Base-by-base conservation (phyloP, 768 basidiomycete genomes). In the Boletus reticuloceps region DNA sequence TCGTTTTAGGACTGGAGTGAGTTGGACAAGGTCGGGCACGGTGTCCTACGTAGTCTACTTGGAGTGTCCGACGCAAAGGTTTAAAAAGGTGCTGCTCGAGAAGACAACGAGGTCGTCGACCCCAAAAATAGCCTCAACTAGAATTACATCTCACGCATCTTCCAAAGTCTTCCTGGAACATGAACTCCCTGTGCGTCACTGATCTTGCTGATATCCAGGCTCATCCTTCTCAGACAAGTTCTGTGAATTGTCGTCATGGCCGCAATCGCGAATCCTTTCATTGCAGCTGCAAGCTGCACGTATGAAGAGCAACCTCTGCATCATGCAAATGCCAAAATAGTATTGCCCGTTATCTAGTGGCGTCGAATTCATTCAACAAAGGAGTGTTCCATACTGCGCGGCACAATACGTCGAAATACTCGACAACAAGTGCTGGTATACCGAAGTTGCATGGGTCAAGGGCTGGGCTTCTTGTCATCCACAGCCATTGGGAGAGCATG, bases 211-310 rank as follows among this genome's bases (percentile, higher is more conserved):
- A 50, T 43, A 44, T 48, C 31, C 47, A 8, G n/a, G 16, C 45
- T 44, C 52, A 42, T 54, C 55, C 29, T 60, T 47, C 58, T 52
- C 22, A 19, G 19, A 19, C 48, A 31, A 32, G 50, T 68, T 65
- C 66, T 66, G 56, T 66, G 61, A 66, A 19, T 50, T 36, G 65
- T 66, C 64, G 55, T 64, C 58, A 68, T 66, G 54, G 41, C 45
- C 55, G 45, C 54, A 56, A 50, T 59, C 53, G 50, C 34, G 38
- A 38, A 50, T 48, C 58, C 49, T n/a, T 52, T 61, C 59, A 53
- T 60, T 60, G 46, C 32, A 55, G 34, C 50, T 19, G 25, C 48
- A 31, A 38, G 16, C 17, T 17, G 22, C 14, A 16, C n/a, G 12
- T 42, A 47, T 43, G 48, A 50, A 59, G 39, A 58, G 36, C 50